Base-by-base conservation (phyloP, 2,329 filamentous ascomycete species). In the Cadophora sp. region DNA sequence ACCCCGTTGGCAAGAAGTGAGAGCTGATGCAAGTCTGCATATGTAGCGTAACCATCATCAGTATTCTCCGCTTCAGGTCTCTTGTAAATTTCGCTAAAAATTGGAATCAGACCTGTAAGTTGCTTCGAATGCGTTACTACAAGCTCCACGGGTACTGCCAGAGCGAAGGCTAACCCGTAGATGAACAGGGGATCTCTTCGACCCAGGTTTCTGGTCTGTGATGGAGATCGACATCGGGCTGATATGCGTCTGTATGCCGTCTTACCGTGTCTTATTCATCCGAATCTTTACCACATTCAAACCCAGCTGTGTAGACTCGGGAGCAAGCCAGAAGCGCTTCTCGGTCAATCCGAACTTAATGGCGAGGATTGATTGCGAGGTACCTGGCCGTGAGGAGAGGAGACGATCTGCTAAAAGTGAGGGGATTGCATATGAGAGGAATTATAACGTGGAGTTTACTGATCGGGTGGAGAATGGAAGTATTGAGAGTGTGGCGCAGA, bases 221-320 rank as follows among this genome's bases (percentile, higher is more conserved):
- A 64, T 73, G 30, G 72, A 74, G 59, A 64, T 70, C n/a, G 64
- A 72, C 55, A 66, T 73, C 9, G 72, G 72, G 11, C 67, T 75
- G 5, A 74, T 75, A 24, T 75, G 73, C 55, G 68, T 66, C 2
- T 74, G 73, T 62, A 70, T 75, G 69, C 72, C 73, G n/a, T 60
- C 36, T 11, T 50, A 74, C 24, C 70, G 71, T 1, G 50, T 67
- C 8, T 56, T 73, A 1, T 64, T 74, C 30, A 55, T 70, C 20
- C 55, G 62, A 7, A n/a, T 70, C 18, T 66, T 68, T 14, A 4
- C 53, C 8, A 30, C n/a, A n/a, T 39, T 36, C 7, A n/a, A 36
- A 36, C 7, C 51, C 8, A 27, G 8, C 14, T 22, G 5, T 5
- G 8, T 14, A 9, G 30, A 56, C 4, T 56, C 53, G 3, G 7